These are phyloP conservation scores for Saccharomycopsis phalli DNA, from an alignment of 1,139 yeast species.

Conservation along the genomic window DNA sequence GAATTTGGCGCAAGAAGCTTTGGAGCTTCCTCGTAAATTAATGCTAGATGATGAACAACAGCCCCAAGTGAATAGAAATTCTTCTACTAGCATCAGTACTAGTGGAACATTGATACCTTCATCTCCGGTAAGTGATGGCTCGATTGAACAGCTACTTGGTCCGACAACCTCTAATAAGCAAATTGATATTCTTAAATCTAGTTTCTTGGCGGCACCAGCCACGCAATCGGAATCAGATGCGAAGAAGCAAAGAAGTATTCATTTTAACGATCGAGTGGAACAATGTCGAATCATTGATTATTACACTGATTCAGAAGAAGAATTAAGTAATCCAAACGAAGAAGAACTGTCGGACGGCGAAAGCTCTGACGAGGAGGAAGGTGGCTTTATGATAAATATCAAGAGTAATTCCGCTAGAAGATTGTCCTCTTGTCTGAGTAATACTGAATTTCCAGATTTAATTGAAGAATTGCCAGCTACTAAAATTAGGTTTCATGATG, in stretches of 20 bases:
- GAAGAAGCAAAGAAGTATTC: slow-evolving; percentile 56
- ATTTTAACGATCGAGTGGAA: slow-evolving; percentile 86
- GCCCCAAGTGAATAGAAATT: neutral
- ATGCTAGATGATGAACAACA: neutral
- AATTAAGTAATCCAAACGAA: slow-evolving; percentile 23
- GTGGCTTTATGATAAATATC: slow-evolving; percentile 59
- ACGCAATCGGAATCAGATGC: slow-evolving; percentile 20
- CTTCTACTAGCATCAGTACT: slow-evolving; percentile 5
- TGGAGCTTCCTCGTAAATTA: slow-evolving; percentile 2
- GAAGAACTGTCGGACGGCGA: slow-evolving; percentile 29
- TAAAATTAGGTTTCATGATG: slow-evolving; percentile 17
- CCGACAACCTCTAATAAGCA: neutral
- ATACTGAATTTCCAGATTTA: slow-evolving; percentile 5
- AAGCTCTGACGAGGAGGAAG: slow-evolving; percentile 46
- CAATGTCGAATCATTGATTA: slow-evolving; percentile 73
- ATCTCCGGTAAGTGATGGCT: neutral
- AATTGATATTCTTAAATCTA: slow-evolving; percentile 13
- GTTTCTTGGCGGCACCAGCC: slow-evolving; percentile 17
- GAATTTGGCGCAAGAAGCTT: slow-evolving; percentile 1
- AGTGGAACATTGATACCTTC: neutral
- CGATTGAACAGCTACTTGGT: neutral
- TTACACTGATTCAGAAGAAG: slow-evolving; percentile 30
- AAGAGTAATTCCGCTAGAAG: slow-evolving; percentile 26
- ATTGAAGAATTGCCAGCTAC: slow-evolving; percentile 19
- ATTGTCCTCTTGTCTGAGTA: neutral